A percentile compares a stretch with the other conserved stretches of the same genome.
phyloP scores from a whole-genome alignment of 768 basidiomycete genomes.

The Psilocybe azurescens region DNA sequence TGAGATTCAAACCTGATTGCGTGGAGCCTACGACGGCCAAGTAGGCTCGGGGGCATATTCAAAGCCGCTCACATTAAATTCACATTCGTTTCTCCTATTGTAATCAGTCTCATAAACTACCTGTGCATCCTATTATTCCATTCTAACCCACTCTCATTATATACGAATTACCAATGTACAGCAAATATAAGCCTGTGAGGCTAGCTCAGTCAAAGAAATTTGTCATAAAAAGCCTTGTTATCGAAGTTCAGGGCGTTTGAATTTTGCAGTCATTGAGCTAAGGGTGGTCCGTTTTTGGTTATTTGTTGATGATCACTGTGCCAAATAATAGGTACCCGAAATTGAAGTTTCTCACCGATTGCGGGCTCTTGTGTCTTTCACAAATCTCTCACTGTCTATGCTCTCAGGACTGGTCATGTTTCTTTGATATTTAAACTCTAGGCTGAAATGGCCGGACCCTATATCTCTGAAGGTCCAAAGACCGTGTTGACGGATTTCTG shows the following conservation, averaged over 20 bases:
- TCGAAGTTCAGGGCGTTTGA: too few species aligned
- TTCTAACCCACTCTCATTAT: too few species aligned
- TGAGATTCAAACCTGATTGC: constrained; percentile 70
- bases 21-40: constrained; percentile 52
- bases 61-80: not conserved
- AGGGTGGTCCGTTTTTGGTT: too few species aligned
- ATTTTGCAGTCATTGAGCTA: too few species aligned
- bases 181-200: too few species aligned
- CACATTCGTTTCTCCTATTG: not conserved
- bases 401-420: not conserved
- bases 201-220: too few species aligned
- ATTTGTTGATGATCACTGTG: not conserved
- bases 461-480: not conserved
- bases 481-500: constrained; percentile 10
- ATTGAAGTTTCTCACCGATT: not conserved
- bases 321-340: not conserved
- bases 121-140: too few species aligned
- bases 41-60: constrained; percentile 6
- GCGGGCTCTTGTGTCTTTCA: not conserved
- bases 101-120: too few species aligned
- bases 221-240: too few species aligned
- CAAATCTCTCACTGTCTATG: not conserved
- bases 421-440: not conserved
- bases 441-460: constrained; percentile 1
- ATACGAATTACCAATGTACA: too few species aligned